These are phyloP conservation scores for Hymenoscyphus occultus DNA, from an alignment of 2,329 filamentous ascomycete species.

Conservation along the genomic window DNA sequence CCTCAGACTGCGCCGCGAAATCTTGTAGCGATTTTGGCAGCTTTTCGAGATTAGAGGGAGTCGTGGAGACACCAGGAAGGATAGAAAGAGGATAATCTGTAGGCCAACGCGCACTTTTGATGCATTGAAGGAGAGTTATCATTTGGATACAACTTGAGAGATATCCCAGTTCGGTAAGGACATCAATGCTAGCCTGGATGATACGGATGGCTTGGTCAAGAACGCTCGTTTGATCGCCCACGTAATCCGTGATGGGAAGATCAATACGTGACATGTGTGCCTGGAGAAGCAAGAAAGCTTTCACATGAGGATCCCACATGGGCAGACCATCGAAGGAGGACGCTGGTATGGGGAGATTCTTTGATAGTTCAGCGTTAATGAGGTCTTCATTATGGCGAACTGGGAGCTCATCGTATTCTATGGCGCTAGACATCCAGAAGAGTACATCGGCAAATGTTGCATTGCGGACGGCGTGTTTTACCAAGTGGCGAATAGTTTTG, in stretches of 20 bases:
- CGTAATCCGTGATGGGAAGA: conserved; percentile 93
- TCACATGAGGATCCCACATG: conserved; percentile 98
- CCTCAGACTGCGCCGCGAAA: conserved; percentile 30
- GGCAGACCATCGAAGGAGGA: conserved; percentile 59
- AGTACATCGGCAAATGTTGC: conserved; percentile 80
- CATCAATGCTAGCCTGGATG: conserved; percentile 90
- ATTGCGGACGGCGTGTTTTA: conserved; percentile 69
- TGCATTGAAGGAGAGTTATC: conserved; percentile 81
- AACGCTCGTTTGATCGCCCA: conserved; percentile 86
- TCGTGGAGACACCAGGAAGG: conserved; percentile 64
- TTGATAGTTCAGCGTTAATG: conserved; percentile 86
- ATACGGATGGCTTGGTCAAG: conserved; percentile 97
- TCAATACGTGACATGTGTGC: conserved; percentile 92
- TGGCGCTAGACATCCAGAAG: conserved; percentile 88
- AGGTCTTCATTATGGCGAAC: conserved; percentile 98
- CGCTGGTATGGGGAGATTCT: conserved; percentile 65
- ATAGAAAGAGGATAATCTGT: conserved; percentile 76
- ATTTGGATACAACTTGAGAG: conserved; percentile 75
- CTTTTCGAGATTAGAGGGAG: conserved; percentile 26
- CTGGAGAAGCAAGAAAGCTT: conserved; percentile 89
- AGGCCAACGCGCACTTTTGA: conserved; percentile 92
- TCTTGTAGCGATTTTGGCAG: conserved; percentile 37
- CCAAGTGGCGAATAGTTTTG: conserved; percentile 84
- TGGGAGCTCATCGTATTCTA: conserved; percentile 95
- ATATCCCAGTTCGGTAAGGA: conserved; percentile 85